phyloP scores from a whole-genome alignment of 2,329 filamentous ascomycete genomes.

The Penicillium sp. region DNA sequence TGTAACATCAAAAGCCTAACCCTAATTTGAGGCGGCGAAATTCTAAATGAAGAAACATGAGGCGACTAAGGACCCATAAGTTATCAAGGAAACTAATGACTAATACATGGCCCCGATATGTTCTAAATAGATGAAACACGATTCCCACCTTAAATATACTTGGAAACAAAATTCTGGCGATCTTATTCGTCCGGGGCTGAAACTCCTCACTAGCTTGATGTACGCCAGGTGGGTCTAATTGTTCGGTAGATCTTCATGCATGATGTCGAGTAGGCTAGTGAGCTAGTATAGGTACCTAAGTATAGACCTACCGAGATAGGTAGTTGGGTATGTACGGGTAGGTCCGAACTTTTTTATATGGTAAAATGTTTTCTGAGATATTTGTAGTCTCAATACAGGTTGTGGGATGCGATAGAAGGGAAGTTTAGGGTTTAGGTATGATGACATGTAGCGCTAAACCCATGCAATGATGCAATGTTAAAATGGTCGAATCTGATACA shows the following conservation, averaged over 20 bases:
- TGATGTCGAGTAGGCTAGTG: background rate
- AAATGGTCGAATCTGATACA: background rate
- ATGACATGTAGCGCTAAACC: background rate
- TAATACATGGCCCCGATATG: background rate
- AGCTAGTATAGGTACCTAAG: background rate
- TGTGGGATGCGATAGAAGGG: too few relatives aligned
- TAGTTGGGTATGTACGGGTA: too few relatives aligned
- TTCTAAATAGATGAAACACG: background rate
- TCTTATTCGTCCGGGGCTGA: background rate
- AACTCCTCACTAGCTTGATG: background rate
- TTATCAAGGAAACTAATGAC: background rate
- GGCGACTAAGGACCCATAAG: background rate
- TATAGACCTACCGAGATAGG: background rate
- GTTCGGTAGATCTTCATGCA: background rate
- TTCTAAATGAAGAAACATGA: background rate
- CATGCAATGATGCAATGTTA: background rate
- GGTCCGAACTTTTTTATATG: background rate
- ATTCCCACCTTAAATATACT: background rate
- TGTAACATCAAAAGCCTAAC: background rate
- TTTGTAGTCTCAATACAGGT: background rate
- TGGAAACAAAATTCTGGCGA: background rate
- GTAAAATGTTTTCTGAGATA: background rate
- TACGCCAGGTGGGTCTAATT: background rate
- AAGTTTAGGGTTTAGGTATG: background rate
- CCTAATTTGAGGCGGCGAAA: background rate